Evolutionary conservation across 768 basidiomycete species (phyloP).

Genomic region (Chiua virens): DNA sequence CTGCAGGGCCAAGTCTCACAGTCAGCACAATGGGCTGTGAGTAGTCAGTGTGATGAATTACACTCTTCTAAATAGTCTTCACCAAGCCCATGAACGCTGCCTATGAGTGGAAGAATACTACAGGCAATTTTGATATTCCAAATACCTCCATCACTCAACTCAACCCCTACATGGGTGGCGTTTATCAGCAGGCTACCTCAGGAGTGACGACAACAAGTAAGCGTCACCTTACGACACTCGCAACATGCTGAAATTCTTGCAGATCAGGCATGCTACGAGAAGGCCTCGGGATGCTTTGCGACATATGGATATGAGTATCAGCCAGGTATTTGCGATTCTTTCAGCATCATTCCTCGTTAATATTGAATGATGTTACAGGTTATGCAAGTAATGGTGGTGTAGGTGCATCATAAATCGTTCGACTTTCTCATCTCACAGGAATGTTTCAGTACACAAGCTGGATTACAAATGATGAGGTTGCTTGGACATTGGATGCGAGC

Average conservation of each 20-base stretch:
- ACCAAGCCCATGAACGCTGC: conserved; percentile 72
- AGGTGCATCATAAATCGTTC: conserved; percentile 21
- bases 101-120: conserved; percentile 69
- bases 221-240: conserved; percentile 9
- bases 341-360: background rate
- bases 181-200: conserved; percentile 83
- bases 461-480: conserved; percentile 59
- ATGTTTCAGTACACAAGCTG: conserved; percentile 69
- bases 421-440: conserved; percentile 4
- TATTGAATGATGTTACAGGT: conserved; percentile 14
- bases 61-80: conserved; percentile 1
- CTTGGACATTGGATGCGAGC: conserved; percentile 68
- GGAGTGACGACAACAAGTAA: conserved; percentile 60
- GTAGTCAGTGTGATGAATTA: conserved; percentile 21
- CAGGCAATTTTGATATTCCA: conserved; percentile 55
- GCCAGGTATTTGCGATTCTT: conserved; percentile 45
- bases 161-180: conserved; percentile 74
- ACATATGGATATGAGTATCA: conserved; percentile 83
- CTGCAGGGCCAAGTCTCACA: conserved; percentile 69
- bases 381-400: conserved; percentile 46
- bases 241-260: conserved; percentile 4
- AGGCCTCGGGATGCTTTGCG: conserved; percentile 51
- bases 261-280: conserved; percentile 71
- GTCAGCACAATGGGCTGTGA: conserved; percentile 78
- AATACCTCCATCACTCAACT: conserved; percentile 50